These are phyloP conservation scores for Thalassiosira profunda DNA, from an alignment of 108 stramenopile genomes.

Conservation along the genomic window DNA sequence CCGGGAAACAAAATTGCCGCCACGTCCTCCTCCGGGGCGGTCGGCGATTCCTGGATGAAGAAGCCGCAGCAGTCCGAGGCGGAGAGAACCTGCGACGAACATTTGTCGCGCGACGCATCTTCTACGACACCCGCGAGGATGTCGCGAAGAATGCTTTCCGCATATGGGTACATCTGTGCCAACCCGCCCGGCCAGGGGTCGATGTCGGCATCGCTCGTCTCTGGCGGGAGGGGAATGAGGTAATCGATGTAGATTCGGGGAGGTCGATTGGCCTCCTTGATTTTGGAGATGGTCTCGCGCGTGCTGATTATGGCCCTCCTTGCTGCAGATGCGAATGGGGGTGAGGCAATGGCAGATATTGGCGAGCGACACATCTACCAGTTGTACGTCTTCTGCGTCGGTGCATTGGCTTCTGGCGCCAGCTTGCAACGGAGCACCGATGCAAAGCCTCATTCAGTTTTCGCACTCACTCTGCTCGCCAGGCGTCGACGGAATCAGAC, in stretches of 20 bases:
- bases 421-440: too few relatives aligned
- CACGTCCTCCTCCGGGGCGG: slow-evolving; percentile 53
- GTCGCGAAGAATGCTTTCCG: slow-evolving; percentile 57
- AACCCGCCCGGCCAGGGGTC: slow-evolving; percentile 79
- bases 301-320: slow-evolving; percentile 30
- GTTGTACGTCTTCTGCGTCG: too few relatives aligned
- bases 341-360: not conserved
- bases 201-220: slow-evolving; percentile 64
- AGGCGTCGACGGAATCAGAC: slow-evolving; percentile 35
- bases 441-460: too few relatives aligned
- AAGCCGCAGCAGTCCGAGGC: slow-evolving; percentile 67
- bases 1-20: slow-evolving; percentile 66
- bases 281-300: slow-evolving; percentile 22
- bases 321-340: not conserved
- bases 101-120: slow-evolving; percentile 24
- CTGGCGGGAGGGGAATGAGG: slow-evolving; percentile 65
- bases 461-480: slow-evolving; percentile 28
- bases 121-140: slow-evolving; percentile 57
- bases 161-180: slow-evolving; percentile 78
- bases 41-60: slow-evolving; percentile 63
- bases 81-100: slow-evolving; percentile 62
- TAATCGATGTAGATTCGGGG: slow-evolving; percentile 62
- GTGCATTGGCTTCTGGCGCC: too few relatives aligned
- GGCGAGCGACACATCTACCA: too few relatives aligned
- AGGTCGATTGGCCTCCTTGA: slow-evolving; percentile 20